Percentiles rank a stretch among this genome's conserved stretches.
Evolutionary conservation across 2,329 filamentous ascomycete species (phyloP).

Genomic region (Fusarium floridanum): DNA sequence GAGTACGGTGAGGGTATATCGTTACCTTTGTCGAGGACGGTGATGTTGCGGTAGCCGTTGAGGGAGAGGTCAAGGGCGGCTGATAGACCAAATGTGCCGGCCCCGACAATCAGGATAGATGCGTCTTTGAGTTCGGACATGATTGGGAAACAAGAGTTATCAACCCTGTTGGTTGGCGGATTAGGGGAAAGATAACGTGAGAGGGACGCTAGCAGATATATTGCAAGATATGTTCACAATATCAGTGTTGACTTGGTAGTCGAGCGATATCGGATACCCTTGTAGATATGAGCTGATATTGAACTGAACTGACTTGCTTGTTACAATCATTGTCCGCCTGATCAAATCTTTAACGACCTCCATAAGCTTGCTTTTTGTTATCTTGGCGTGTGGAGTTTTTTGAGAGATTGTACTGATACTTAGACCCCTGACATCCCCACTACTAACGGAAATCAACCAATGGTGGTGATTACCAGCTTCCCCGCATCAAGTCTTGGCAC

Average conservation of each 20-base stretch:
- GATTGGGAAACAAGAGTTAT: background rate
- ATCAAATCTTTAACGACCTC: background rate
- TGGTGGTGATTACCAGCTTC: background rate
- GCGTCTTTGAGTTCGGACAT: background rate
- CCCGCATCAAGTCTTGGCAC: background rate
- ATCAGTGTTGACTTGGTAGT: background rate
- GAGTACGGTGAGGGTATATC: slow-evolving; percentile 50
- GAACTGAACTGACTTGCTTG: background rate
- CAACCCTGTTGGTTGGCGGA: background rate
- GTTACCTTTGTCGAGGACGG: slow-evolving; percentile 47
- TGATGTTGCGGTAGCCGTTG: slow-evolving; percentile 50
- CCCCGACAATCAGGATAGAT: slow-evolving; percentile 45
- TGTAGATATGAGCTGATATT: background rate
- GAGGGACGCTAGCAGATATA: background rate
- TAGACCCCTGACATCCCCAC: background rate
- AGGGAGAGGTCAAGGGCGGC: slow-evolving; percentile 45
- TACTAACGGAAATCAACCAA: background rate
- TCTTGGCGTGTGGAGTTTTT: background rate
- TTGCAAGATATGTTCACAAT: background rate
- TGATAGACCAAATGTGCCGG: slow-evolving; percentile 50
- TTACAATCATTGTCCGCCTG: background rate
- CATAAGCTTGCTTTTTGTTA: background rate
- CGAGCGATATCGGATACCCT: background rate
- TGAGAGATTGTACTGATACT: slow-evolving; percentile 3
- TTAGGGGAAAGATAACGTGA: background rate